A percentile compares a stretch with the other conserved stretches of the same genome.
phyloP scores from a whole-genome alignment of 2,329 filamentous ascomycete genomes.

The Hymenoscyphus infarciens region DNA sequence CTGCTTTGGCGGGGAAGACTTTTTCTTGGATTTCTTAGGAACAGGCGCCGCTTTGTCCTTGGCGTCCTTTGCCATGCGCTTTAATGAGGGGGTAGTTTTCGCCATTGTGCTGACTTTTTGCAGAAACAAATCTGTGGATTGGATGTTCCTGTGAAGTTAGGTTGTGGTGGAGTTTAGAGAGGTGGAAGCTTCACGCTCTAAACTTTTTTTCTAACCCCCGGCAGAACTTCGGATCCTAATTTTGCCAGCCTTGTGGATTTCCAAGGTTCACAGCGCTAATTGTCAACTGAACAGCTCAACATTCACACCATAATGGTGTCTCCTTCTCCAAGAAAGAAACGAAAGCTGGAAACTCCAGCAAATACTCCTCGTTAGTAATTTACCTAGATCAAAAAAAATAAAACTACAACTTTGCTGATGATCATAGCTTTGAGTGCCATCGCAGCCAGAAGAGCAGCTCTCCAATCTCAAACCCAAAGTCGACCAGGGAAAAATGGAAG shows the following conservation, averaged over 20 bases:
- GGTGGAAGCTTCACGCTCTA: background rate
- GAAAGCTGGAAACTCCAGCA: constrained; percentile 41
- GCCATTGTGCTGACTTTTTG: constrained; percentile 2
- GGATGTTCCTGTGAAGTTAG: background rate
- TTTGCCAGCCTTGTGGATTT: constrained; percentile 1
- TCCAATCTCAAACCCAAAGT: constrained; percentile 1
- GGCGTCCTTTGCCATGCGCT: constrained; percentile 19
- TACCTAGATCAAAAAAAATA: background rate
- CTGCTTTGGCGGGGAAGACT: constrained; percentile 16
- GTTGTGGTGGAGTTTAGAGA: background rate
- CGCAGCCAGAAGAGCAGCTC: constrained; percentile 28
- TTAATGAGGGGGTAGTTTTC: constrained; percentile 22
- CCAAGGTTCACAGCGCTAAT: background rate
- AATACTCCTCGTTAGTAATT: constrained; percentile 36
- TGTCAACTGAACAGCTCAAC: background rate
- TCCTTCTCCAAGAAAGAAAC: constrained; percentile 39
- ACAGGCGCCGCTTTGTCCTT: constrained; percentile 15
- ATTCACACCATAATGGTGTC: constrained; percentile 22
- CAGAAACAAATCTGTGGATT: background rate
- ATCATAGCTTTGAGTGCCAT: constrained; percentile 33
- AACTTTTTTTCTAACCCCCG: constrained; percentile 17
- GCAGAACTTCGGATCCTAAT: constrained; percentile 10
- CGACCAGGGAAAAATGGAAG: background rate
- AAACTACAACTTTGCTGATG: constrained; percentile 17
- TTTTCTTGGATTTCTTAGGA: constrained; percentile 15